Percentiles rank a stretch among this genome's conserved stretches.
Conservation (phyloP, 441 rosid genomes). For the Flueggea neowawraea region DNA sequence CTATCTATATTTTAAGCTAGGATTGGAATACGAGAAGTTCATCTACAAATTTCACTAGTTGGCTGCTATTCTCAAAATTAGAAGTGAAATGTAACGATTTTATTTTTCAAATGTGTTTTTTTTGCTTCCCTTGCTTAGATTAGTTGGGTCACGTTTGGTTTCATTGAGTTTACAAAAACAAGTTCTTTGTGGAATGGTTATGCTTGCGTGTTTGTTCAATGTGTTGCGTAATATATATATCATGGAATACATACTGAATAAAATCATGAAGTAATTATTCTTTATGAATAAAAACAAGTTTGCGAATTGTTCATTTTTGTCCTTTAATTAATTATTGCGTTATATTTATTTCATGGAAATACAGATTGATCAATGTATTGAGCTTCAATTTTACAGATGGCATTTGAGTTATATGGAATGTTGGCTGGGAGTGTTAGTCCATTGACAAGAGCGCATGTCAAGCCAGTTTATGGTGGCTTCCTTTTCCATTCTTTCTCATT, state of each 20-base stretch:
- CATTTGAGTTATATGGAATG: constrained; percentile 93
- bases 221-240: too few relatives aligned
- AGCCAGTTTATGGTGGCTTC: constrained; percentile 90
- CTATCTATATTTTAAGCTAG: neutral
- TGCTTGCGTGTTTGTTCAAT: too few relatives aligned
- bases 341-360: too few relatives aligned
- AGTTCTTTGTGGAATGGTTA: too few relatives aligned
- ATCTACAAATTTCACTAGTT: neutral
- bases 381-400: constrained; percentile 55
- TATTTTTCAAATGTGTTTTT: too few relatives aligned
- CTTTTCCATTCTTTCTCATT: neutral
- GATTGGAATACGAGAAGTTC: neutral
- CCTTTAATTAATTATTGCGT: too few relatives aligned
- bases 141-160: too few relatives aligned
- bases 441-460: constrained; percentile 91
- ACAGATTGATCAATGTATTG: neutral
- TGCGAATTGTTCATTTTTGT: too few relatives aligned
- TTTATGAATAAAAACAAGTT: too few relatives aligned
- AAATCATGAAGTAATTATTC: too few relatives aligned
- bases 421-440: constrained; percentile 97
- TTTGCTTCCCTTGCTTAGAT: neutral
- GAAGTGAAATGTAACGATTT: neutral
- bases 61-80: neutral
- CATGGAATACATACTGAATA: too few relatives aligned
- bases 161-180: too few relatives aligned